Percentiles rank a stretch among this genome's conserved stretches.
phyloP scores from a whole-genome alignment of 73 alveolate species.

The Durusdinium trenchii region DNA sequence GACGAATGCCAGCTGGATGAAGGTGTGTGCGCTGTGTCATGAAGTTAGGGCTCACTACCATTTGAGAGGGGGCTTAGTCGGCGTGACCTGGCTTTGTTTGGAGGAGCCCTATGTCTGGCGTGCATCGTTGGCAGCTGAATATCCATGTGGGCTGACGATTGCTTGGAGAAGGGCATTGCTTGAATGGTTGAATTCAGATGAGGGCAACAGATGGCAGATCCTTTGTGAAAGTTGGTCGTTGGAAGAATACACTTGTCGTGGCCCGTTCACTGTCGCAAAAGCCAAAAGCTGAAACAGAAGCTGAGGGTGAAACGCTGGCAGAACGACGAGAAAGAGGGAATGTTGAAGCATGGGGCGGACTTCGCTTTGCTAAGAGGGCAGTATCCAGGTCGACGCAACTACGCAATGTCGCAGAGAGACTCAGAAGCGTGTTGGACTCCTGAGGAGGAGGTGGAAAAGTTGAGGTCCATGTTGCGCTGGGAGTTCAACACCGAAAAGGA shows the following conservation, averaged over 20 bases:
- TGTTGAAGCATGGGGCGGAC: neutral
- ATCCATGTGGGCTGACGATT: neutral
- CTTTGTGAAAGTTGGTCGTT: neutral
- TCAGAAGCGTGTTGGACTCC: neutral
- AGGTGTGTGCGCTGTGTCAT: neutral
- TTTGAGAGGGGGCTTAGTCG: neutral
- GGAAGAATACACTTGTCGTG: neutral
- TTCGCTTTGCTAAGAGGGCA: neutral
- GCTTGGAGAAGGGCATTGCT: slow-evolving; percentile 2
- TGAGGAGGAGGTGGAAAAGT: neutral
- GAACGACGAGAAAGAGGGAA: neutral
- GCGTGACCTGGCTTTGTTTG: neutral
- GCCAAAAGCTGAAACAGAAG: neutral
- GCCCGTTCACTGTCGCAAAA: neutral
- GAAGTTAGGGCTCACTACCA: neutral
- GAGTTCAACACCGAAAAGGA: neutral
- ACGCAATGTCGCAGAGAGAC: neutral
- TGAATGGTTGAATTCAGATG: neutral
- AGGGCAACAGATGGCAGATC: neutral
- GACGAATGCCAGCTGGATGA: slow-evolving; percentile 15
- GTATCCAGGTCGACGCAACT: neutral
- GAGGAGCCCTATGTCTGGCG: neutral
- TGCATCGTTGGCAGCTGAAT: neutral
- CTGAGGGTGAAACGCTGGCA: neutral
- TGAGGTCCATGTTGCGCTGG: neutral